Percentiles rank a stretch among this genome's conserved stretches.
These are phyloP conservation scores for Magnaporthiopsis poae DNA, from an alignment of 2,329 filamentous ascomycete genomes.

Conservation along the genomic window DNA sequence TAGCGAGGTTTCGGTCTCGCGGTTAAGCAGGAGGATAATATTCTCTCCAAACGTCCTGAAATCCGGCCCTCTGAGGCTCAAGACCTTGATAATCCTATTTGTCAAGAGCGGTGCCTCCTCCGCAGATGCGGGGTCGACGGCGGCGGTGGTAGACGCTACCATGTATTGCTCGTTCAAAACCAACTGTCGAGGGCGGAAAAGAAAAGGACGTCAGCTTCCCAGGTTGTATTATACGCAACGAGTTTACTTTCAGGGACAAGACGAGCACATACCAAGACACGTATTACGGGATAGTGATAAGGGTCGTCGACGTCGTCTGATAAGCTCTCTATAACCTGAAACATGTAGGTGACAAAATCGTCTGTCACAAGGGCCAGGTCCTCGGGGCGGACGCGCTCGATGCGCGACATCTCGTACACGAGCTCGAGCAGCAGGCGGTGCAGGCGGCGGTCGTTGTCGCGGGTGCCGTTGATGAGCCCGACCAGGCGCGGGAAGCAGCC, in stretches of 20 bases:
- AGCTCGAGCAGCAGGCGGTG: slow-evolving; percentile 77
- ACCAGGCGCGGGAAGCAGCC: slow-evolving; percentile 74
- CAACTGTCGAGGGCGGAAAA: slow-evolving; percentile 43
- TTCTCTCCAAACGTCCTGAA: slow-evolving; percentile 98
- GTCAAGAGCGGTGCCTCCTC: slow-evolving; percentile 50
- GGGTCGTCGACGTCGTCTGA: slow-evolving; percentile 83
- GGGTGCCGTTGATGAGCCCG: slow-evolving; percentile 63
- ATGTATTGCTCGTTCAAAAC: slow-evolving; percentile 98
- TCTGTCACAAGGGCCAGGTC: slow-evolving; percentile 73
- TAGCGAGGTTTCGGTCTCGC: slow-evolving; percentile 85
- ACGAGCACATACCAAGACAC: slow-evolving; percentile 61
- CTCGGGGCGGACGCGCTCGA: slow-evolving; percentile 67
- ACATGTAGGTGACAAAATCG: slow-evolving; percentile 71
- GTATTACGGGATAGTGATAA: slow-evolving; percentile 90
- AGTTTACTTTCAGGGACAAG: too few species aligned
- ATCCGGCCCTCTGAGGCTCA: slow-evolving; percentile 67
- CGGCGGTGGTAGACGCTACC: slow-evolving; percentile 56
- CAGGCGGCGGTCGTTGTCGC: slow-evolving; percentile 57
- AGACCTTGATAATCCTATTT: slow-evolving; percentile 84
- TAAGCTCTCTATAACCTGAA: slow-evolving; percentile 76
- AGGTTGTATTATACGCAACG: background rate
- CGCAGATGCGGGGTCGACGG: slow-evolving; percentile 27
- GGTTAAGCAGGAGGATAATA: slow-evolving; percentile 86
- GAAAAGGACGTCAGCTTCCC: slow-evolving; percentile 2
- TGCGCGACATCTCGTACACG: slow-evolving; percentile 91